A percentile compares a stretch with the other conserved stretches of the same genome.
Evolutionary conservation across 257 asterid genomes (phyloP).

Genomic region (Penstemon davidsonii): DNA sequence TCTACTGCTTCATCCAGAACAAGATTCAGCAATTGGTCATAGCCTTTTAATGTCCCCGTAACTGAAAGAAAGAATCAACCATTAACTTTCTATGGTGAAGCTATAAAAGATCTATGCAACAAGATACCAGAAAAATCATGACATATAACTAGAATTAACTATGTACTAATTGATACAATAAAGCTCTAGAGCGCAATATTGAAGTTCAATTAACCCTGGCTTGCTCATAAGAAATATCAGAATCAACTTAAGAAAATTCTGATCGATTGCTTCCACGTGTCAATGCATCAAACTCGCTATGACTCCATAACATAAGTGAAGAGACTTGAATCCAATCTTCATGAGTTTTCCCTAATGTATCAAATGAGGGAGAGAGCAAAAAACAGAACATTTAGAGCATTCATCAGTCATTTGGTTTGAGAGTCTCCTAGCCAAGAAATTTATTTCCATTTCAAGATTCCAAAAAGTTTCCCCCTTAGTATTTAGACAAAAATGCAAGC

Average conservation of each 20-base stretch:
- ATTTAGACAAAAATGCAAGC: too few relatives aligned
- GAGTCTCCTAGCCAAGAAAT: too few relatives aligned
- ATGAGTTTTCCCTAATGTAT: too few relatives aligned
- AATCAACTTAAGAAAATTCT: neutral
- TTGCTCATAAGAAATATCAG: neutral
- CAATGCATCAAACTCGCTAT: too few relatives aligned
- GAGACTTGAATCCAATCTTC: too few relatives aligned
- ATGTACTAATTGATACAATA: neutral
- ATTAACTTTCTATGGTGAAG: neutral
- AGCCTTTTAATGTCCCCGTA: slow-evolving; percentile 63
- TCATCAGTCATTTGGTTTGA: too few relatives aligned
- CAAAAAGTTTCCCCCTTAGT: too few relatives aligned
- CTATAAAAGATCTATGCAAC: neutral
- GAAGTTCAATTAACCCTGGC: neutral
- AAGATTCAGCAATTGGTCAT: slow-evolving; percentile 66
- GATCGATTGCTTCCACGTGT: too few relatives aligned
- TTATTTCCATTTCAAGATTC: too few relatives aligned
- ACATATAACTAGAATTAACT: neutral
- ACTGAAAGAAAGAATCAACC: slow-evolving; percentile 33
- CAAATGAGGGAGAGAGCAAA: too few relatives aligned
- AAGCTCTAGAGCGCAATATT: neutral
- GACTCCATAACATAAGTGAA: too few relatives aligned
- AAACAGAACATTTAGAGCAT: too few relatives aligned
- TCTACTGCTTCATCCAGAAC: slow-evolving; percentile 66
- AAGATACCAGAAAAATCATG: neutral